phyloP scores from a whole-genome alignment of 1,139 yeast species.

The Hansenula sp. region DNA sequence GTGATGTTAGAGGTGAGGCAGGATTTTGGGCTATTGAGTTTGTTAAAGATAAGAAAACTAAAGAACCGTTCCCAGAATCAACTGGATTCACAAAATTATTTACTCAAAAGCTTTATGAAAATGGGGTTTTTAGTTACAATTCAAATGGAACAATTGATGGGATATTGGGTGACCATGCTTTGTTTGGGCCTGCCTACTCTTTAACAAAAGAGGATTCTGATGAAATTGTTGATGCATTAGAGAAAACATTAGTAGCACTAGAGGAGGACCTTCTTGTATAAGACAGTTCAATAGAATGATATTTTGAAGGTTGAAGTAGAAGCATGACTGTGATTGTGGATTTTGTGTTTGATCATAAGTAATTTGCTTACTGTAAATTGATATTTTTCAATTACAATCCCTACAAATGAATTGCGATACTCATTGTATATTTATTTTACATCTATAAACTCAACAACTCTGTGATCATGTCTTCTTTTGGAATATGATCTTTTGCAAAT shows the following conservation, averaged over 20 bases:
- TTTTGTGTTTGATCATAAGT: too few relatives aligned
- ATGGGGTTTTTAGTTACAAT: constrained; percentile 44
- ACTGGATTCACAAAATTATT: constrained; percentile 28
- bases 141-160: constrained; percentile 40
- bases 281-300: too few relatives aligned
- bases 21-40: constrained; percentile 59
- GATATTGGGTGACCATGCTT: constrained; percentile 42
- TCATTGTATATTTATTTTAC: too few relatives aligned
- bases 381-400: too few relatives aligned
- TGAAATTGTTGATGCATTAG: constrained; percentile 35
- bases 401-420: too few relatives aligned
- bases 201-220: constrained; percentile 44
- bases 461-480: constrained; percentile 4
- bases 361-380: too few relatives aligned
- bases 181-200: constrained; percentile 50
- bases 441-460: too few relatives aligned
- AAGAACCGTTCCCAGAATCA: constrained; percentile 39
- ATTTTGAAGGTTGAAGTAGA: too few relatives aligned
- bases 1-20: constrained; percentile 60
- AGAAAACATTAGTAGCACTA: too few relatives aligned
- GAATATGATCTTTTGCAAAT: constrained; percentile 8
- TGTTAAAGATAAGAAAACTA: constrained; percentile 46
- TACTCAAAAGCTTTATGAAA: constrained; percentile 30
- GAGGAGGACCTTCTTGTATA: too few relatives aligned
- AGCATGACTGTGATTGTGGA: too few relatives aligned